These are phyloP conservation scores for Cladosporium austrohemisphaericum DNA, from an alignment of 2,329 filamentous ascomycete genomes.

Conservation along the genomic window DNA sequence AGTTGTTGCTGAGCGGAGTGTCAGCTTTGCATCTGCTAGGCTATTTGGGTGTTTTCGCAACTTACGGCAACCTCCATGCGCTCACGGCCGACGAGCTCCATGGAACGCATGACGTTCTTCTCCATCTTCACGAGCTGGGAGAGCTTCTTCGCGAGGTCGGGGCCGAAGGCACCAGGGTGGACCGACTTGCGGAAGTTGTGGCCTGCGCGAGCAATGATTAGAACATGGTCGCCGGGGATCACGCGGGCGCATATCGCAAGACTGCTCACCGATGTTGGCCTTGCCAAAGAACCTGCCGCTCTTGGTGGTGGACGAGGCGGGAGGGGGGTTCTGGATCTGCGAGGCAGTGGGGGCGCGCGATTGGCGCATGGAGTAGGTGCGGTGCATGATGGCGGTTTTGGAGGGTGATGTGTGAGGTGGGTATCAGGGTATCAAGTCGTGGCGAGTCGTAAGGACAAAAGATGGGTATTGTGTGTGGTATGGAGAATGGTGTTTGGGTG, in stretches of 20 bases:
- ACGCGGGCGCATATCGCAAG: neutral
- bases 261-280: slow-evolving; percentile 70
- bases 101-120: slow-evolving; percentile 99
- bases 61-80: slow-evolving; percentile 97
- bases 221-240: neutral
- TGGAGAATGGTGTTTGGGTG: no score
- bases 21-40: neutral
- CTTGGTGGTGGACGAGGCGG: slow-evolving; percentile 88
- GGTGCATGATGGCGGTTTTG: slow-evolving; percentile 67
- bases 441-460: no score
- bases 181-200: slow-evolving; percentile 70
- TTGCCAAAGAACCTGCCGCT: slow-evolving; percentile 83
- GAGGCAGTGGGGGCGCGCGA: slow-evolving; percentile 93
- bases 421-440: no score
- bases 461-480: no score
- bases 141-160: slow-evolving; percentile 95
- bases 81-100: slow-evolving; percentile 91
- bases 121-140: slow-evolving; percentile 99
- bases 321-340: slow-evolving; percentile 85
- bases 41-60: slow-evolving; percentile 23
- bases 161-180: slow-evolving; percentile 67
- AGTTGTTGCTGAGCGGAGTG: slow-evolving; percentile 78
- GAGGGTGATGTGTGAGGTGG: slow-evolving; percentile 8
- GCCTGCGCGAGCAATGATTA: slow-evolving; percentile 43
- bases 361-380: slow-evolving; percentile 98